Conservation (phyloP, 441 rosid species). For the Gossypium gossypioides region DNA sequence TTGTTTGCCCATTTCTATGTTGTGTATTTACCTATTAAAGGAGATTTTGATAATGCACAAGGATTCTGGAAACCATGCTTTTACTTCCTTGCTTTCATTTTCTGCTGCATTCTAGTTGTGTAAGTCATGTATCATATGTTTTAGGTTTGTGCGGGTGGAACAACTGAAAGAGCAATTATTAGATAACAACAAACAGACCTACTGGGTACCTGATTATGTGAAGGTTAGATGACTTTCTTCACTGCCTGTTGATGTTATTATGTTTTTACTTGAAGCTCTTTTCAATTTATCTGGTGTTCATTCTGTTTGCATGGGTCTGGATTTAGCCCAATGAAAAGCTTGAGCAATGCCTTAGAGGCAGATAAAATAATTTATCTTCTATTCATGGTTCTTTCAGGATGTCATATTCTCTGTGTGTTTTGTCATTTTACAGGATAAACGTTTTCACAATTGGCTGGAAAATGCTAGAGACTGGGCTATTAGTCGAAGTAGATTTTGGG, state of each 20-base stretch:
- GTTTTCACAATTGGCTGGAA: conserved; percentile 99
- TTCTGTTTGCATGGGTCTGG: neutral
- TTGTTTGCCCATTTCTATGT: neutral
- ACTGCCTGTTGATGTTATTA: neutral
- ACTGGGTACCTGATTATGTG: conserved; percentile 97
- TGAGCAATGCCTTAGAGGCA: neutral
- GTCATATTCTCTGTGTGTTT: neutral
- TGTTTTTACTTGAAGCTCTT: neutral
- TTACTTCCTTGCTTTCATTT: neutral
- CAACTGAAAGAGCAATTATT: conserved; percentile 64
- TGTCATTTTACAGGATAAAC: conserved; percentile 56
- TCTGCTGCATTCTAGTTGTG: neutral
- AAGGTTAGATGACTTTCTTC: conserved; percentile 52
- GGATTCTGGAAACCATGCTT: neutral
- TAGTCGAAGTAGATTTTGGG: conserved; percentile 98
- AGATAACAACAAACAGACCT: conserved; percentile 78
- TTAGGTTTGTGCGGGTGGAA: conserved; percentile 94
- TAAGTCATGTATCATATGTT: neutral
- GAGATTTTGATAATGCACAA: neutral
- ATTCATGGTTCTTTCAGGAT: neutral
- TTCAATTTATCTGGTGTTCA: neutral
- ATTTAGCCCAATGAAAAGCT: neutral
- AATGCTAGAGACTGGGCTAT: conserved; percentile 99
- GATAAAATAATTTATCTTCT: neutral
- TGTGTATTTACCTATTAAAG: neutral